phyloP scores from a whole-genome alignment of 1,284 basidiomycete species.

The Thecaphora thlaspeos region DNA sequence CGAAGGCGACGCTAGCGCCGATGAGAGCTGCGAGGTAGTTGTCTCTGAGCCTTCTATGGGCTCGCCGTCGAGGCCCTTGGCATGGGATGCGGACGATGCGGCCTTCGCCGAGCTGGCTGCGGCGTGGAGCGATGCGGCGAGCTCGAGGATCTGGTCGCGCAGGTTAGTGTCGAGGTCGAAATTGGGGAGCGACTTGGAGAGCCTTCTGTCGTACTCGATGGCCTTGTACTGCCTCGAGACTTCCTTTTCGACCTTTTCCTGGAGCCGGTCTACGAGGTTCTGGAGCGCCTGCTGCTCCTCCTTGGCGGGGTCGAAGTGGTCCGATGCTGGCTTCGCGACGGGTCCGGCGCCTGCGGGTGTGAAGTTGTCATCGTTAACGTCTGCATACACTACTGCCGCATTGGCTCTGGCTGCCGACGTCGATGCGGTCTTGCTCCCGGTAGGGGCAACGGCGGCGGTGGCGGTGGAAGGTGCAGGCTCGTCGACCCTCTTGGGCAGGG shows the following conservation, averaged over 20 bases:
- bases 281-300: slow-evolving; percentile 54
- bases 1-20: slow-evolving; percentile 2
- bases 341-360: slow-evolving; percentile 3
- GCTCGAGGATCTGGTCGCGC: slow-evolving; percentile 66
- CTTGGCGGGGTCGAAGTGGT: slow-evolving; percentile 38
- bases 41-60: neutral
- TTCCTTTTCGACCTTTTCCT: slow-evolving; percentile 88
- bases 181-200: slow-evolving; percentile 68
- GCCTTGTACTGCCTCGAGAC: slow-evolving; percentile 70
- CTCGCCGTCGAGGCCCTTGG: neutral
- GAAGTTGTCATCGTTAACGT: slow-evolving; percentile 23
- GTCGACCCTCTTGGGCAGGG: slow-evolving; percentile 74
- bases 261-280: slow-evolving; percentile 67
- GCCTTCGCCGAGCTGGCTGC: neutral
- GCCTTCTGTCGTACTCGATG: slow-evolving; percentile 79
- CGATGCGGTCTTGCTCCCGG: slow-evolving; percentile 6
- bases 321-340: slow-evolving; percentile 6
- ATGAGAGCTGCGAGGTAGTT: slow-evolving; percentile 1
- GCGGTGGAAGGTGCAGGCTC: slow-evolving; percentile 50
- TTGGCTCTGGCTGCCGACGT: slow-evolving; percentile 3
- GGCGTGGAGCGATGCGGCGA: slow-evolving; percentile 57
- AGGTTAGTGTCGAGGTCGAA: slow-evolving; percentile 69
- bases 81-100: neutral
- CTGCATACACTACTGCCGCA: slow-evolving; percentile 34
- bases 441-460: slow-evolving; percentile 31